Base-by-base conservation (phyloP, 441 rosid species). In the Erodium trifolium region DNA sequence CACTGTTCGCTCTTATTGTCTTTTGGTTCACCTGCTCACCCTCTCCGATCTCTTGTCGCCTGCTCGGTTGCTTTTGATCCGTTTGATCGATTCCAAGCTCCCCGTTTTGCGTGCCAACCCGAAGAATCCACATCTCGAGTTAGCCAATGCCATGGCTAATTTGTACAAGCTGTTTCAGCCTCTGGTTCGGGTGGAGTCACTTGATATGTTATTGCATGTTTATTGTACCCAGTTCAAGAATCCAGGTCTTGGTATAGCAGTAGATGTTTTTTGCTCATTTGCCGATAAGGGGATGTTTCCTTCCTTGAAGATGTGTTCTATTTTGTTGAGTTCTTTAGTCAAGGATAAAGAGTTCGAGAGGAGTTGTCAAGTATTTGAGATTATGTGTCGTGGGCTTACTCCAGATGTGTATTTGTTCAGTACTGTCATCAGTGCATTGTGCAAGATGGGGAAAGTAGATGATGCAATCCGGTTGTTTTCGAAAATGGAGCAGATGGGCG, bases 1-100 rank as follows among this genome's bases (percentile, higher is more conserved):
- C 77, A 87, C 88, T 2, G 79, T 82, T 66, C 82, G 84, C 43
- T 86, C 93, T 66, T 89, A 86, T 79, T 88, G 87, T 73, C 72
- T 88, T 70, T 68, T 89, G 80, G 74, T 91, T 68, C 81, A 80
- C 51, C 78, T 84, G 75, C 85, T 89, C 71, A 72, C 86, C 65
- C 74, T 67, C 19, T 64, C 82, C 63, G 74, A 80, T 70, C 76
- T 79, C 43, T 49, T 66, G 34, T 79, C 90, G 3, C 78, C 91
- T 35, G 92, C 92, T 11, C 83, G 92, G 70, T 49, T 82, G 71
- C 75, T 84, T 71, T 72, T 84, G 27, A 85, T 85, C 65, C 87
- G 88, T 67, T 83, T 91, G 83, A 84, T 91, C 66, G 86, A 83
- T 65, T 87, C 86, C 65, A 75, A 79, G 64, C 60, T 86, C 17